Conservation (phyloP, 441 rosid species). For the Adansonia gregorii region DNA sequence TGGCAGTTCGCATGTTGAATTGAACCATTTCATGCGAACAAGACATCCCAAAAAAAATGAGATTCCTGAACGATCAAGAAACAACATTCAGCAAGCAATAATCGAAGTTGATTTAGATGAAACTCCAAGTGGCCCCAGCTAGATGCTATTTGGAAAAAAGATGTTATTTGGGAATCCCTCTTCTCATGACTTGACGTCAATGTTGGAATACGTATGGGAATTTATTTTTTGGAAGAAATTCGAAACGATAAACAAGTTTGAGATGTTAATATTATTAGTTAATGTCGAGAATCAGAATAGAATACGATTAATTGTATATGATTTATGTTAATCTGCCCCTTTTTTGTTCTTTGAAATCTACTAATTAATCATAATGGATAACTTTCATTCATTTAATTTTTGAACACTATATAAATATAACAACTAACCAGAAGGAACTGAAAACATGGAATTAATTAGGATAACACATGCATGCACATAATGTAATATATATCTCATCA, state of each 20-base stretch:
- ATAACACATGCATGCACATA: background rate
- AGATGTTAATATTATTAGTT: background rate
- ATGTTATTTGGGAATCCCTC: background rate
- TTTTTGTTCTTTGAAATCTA: background rate
- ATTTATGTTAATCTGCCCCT: background rate
- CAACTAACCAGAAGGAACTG: background rate
- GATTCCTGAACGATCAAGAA: background rate
- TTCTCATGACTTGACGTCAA: background rate
- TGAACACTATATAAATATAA: background rate
- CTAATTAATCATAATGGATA: background rate
- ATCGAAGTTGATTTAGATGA: background rate
- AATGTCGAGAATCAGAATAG: background rate
- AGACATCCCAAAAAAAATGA: background rate
- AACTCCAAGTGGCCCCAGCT: background rate
- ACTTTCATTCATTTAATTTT: background rate
- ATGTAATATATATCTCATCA: background rate
- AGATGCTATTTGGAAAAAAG: background rate
- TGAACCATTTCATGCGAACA: constrained; percentile 2
- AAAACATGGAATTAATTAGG: background rate
- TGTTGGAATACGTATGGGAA: background rate
- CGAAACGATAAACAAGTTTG: background rate
- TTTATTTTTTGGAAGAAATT: background rate
- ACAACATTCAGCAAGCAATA: background rate
- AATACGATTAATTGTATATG: background rate
- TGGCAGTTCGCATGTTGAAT: background rate